Base-by-base conservation (phyloP, 768 basidiomycete genomes). In the Russula sp. region DNA sequence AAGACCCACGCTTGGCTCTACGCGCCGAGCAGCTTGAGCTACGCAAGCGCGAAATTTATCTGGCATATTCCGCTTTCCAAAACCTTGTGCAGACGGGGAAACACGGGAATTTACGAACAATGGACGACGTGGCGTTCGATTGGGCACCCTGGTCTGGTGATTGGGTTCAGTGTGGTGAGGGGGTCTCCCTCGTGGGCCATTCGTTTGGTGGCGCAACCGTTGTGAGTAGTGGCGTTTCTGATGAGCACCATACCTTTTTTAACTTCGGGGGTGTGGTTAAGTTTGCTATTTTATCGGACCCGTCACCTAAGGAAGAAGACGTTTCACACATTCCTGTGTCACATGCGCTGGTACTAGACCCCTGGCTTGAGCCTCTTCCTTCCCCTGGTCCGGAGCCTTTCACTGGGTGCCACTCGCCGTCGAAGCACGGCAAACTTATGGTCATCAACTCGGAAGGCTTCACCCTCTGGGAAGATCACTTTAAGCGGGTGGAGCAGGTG, bases 331-430 rank as follows among this genome's bases (percentile, higher is more conserved):
- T 92, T 59, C 86, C 85, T 0, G 74, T 89, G 55, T 73, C 76
- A 6, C 80, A 82, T 52, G 83, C 80, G 9, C 70, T 94, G 22
- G 77, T 87, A 22, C 79, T 91, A 18, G 92, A 94, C 73, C 92
- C 92, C 20, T 94, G 92, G 91, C 74, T 93, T 8, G 89, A 93
- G 60, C 89, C 91, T 18, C 69, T 91, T 27, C 80, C 85, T 7
- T 71, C 77, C 44, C 88, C 83, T 35, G 85, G 84, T 4, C 85
- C 76, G 0, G 61, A 57, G 1, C 76, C 72, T 18, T 49, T 64
- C 49, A 48, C 60, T 13, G 35, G 54, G 32, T 62, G 63, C 50
- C 44, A 58, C 3, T 54, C 71, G 22, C 20, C 68, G n/a, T 53
- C 63, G 0, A 54, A 59, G 32, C 62, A 53, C 40, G 68, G 50